These are phyloP conservation scores for Leishmania amazonensis DNA, from an alignment of 208 protist species.

Conservation along the genomic window DNA sequence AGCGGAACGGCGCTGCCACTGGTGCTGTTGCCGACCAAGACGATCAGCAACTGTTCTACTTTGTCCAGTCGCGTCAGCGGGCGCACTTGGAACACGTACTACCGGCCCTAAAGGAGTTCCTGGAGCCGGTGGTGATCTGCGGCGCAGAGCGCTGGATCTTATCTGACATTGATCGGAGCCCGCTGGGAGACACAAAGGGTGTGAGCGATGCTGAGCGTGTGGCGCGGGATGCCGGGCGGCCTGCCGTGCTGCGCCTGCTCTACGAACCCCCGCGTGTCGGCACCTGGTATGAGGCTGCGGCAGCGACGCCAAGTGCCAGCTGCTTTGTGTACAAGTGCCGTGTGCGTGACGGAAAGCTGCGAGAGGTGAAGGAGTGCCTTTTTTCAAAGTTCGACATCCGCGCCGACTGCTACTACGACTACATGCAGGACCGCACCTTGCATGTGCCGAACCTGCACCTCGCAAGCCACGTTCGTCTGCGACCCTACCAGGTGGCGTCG, in stretches of 20 bases:
- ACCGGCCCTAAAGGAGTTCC: conserved; percentile 49
- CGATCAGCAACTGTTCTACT: conserved; percentile 67
- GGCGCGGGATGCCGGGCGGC: conserved; percentile 30
- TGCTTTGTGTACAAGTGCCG: conserved; percentile 84
- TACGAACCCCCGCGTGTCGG: conserved; percentile 15
- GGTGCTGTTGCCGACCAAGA: neutral
- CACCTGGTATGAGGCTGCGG: neutral
- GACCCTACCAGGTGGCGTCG: conserved; percentile 85
- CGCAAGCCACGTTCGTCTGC: conserved; percentile 66
- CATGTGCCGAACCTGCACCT: conserved; percentile 63
- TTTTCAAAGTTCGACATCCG: conserved; percentile 76
- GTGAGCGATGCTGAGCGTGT: neutral
- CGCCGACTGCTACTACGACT: conserved; percentile 89
- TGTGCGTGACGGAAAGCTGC: conserved; percentile 66
- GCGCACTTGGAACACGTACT: conserved; percentile 72
- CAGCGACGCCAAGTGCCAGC: conserved; percentile 10
- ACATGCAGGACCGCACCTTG: conserved; percentile 68
- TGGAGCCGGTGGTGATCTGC: conserved; percentile 72
- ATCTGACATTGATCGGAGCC: conserved; percentile 80
- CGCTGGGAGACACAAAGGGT: neutral
- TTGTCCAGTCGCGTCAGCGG: conserved; percentile 79
- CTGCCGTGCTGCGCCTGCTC: conserved; percentile 44
- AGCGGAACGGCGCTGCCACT: neutral
- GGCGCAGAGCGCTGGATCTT: conserved; percentile 76
- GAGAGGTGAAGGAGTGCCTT: conserved; percentile 74